phyloP scores from a whole-genome alignment of 1,284 basidiomycete species.

The Papiliotrema flavescens region DNA sequence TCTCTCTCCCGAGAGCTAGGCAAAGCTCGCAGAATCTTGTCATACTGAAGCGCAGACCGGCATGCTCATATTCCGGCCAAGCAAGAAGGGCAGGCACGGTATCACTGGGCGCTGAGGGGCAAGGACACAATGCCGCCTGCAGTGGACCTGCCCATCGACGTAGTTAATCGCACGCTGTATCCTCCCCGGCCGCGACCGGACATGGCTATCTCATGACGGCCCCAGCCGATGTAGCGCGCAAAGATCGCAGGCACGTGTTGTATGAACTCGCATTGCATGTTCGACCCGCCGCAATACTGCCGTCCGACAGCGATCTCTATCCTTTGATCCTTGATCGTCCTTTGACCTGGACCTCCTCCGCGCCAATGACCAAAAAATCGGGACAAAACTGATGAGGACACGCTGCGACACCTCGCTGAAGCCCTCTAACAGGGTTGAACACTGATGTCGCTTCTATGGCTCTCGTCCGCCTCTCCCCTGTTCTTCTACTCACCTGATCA shows the following conservation, averaged over 20 bases:
- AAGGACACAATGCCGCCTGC: slow-evolving; percentile 58
- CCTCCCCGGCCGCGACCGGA: slow-evolving; percentile 10
- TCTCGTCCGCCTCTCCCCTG: slow-evolving; percentile 12
- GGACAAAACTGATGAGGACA: too few relatives aligned
- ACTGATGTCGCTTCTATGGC: slow-evolving; percentile 7
- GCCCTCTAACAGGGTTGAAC: not conserved
- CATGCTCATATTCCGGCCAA: slow-evolving; percentile 3
- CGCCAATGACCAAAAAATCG: too few relatives aligned
- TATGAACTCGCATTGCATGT: too few relatives aligned
- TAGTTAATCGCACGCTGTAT: slow-evolving; percentile 71
- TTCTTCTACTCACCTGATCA: slow-evolving; percentile 13
- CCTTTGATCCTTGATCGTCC: too few relatives aligned
- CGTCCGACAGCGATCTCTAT: too few relatives aligned
- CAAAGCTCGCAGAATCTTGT: not conserved
- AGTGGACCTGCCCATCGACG: slow-evolving; percentile 75
- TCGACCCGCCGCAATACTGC: too few relatives aligned
- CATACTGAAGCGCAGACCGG: not conserved
- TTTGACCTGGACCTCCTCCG: too few relatives aligned
- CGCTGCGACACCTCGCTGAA: too few relatives aligned
- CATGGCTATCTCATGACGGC: too few relatives aligned
- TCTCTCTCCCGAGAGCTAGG: not conserved
- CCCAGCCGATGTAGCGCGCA: too few relatives aligned
- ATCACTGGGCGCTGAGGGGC: slow-evolving; percentile 35
- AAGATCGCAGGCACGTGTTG: too few relatives aligned
- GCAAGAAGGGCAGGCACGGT: slow-evolving; percentile 9